Evolutionary conservation across 2,329 filamentous ascomycete species (phyloP).

Genomic region (Colletotrichum sp.): DNA sequence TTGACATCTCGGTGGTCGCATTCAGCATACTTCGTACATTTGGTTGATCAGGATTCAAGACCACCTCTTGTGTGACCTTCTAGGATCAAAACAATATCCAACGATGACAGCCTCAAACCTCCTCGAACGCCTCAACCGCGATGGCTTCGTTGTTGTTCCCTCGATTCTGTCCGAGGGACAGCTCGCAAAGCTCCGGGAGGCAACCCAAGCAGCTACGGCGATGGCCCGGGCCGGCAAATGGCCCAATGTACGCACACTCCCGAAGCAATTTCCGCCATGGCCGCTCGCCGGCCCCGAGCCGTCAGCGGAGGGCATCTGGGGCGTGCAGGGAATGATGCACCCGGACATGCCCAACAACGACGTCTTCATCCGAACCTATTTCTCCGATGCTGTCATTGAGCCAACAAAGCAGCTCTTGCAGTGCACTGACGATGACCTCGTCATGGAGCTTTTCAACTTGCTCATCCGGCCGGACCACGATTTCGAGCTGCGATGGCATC

Average conservation of each 20-base stretch:
- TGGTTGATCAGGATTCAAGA: background rate
- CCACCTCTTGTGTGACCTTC: background rate
- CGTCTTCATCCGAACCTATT: slow-evolving; percentile 74
- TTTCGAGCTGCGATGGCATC: slow-evolving; percentile 83
- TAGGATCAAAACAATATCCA: background rate
- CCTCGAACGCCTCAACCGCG: slow-evolving; percentile 62
- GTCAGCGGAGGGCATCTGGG: slow-evolving; percentile 76
- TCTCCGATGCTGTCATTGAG: slow-evolving; percentile 66
- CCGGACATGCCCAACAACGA: slow-evolving; percentile 68
- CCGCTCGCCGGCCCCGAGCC: slow-evolving; percentile 47
- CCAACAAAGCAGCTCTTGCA: slow-evolving; percentile 70
- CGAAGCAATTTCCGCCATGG: slow-evolving; percentile 94
- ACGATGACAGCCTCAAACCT: slow-evolving; percentile 29
- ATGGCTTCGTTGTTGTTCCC: slow-evolving; percentile 80
- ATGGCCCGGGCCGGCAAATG: slow-evolving; percentile 74
- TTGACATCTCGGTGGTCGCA: background rate
- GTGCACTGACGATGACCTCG: slow-evolving; percentile 64
- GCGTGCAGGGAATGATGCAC: slow-evolving; percentile 84
- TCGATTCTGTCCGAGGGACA: slow-evolving; percentile 62
- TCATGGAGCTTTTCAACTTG: slow-evolving; percentile 90
- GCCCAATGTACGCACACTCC: slow-evolving; percentile 83
- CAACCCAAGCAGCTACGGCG: slow-evolving; percentile 60
- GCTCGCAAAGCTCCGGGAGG: slow-evolving; percentile 64
- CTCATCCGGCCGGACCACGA: slow-evolving; percentile 74
- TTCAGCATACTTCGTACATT: background rate